Conservation (phyloP, 306 rosid genomes). For the Lotus japonicus region DNA sequence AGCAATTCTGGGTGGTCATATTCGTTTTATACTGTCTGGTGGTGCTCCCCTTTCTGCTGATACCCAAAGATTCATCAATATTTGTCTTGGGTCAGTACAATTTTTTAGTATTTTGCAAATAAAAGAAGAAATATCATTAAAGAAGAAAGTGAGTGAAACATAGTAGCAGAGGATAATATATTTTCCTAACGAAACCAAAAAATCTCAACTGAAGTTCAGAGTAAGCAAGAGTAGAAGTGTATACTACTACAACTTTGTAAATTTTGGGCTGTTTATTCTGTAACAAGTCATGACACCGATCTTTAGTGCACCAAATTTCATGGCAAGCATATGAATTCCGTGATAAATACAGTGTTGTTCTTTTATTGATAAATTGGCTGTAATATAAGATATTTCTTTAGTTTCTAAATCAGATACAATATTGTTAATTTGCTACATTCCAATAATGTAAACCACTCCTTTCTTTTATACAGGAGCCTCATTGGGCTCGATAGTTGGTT, state of each 20-base stretch:
- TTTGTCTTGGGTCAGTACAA: constrained; percentile 75
- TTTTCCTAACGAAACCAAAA: neutral
- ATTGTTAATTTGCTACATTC: constrained; percentile 1
- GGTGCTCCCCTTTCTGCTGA: constrained; percentile 96
- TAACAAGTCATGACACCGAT: neutral
- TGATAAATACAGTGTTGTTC: neutral
- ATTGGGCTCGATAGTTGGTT: neutral
- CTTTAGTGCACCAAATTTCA: neutral
- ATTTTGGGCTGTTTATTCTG: neutral
- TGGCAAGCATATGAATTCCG: neutral
- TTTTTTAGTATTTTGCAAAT: neutral
- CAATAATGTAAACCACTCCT: neutral
- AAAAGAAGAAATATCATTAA: neutral
- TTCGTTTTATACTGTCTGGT: constrained; percentile 83
- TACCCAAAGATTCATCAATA: constrained; percentile 96
- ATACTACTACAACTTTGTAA: neutral
- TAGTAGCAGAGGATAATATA: neutral
- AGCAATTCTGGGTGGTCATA: constrained; percentile 82
- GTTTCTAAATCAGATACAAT: constrained; percentile 11
- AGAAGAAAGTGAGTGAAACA: neutral
- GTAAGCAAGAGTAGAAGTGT: neutral
- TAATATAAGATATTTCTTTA: neutral
- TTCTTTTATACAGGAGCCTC: neutral
- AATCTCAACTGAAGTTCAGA: neutral
- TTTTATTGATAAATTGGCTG: neutral